Conservation (phyloP, 805 yeast species). For the Yamadazyma scolyti region DNA sequence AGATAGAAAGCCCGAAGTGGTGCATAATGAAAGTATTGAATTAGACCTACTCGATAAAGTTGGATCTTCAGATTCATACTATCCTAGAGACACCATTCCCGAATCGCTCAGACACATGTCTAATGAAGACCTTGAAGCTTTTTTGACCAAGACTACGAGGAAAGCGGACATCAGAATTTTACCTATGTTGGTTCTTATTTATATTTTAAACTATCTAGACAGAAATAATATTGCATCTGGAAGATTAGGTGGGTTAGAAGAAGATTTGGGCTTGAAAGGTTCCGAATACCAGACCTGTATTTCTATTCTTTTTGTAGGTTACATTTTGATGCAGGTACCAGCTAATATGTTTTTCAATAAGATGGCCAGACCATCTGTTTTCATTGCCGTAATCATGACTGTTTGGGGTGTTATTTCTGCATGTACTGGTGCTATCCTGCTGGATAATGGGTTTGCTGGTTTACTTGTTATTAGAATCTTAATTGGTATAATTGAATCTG, state of each 20-base stretch:
- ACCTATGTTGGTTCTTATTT: slow-evolving; percentile 48
- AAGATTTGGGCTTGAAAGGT: slow-evolving; percentile 40
- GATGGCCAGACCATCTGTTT: slow-evolving; percentile 48
- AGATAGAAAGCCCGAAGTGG: slow-evolving; percentile 6
- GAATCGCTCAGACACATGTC: slow-evolving; percentile 27
- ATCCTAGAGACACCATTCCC: slow-evolving; percentile 16
- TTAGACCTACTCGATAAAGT: not conserved
- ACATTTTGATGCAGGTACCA: slow-evolving; percentile 38
- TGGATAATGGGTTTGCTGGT: slow-evolving; percentile 32
- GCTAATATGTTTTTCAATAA: slow-evolving; percentile 45
- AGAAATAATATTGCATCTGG: slow-evolving; percentile 55
- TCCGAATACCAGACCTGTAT: slow-evolving; percentile 47
- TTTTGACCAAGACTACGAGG: slow-evolving; percentile 42
- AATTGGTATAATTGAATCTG: slow-evolving; percentile 46
- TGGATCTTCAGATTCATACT: not conserved
- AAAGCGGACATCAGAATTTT: slow-evolving; percentile 48
- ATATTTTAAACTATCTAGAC: slow-evolving; percentile 51
- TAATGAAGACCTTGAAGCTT: slow-evolving; percentile 39
- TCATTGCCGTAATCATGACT: slow-evolving; percentile 47
- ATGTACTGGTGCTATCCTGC: slow-evolving; percentile 45
- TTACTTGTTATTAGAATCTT: slow-evolving; percentile 45
- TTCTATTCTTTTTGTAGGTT: slow-evolving; percentile 49
- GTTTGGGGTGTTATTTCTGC: slow-evolving; percentile 49
- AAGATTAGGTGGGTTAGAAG: slow-evolving; percentile 45
- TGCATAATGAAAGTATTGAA: slow-evolving; percentile 2